These are phyloP conservation scores for Chytridium lagenaria DNA, from an alignment of 371 early-diverging fungal species.

Conservation along the genomic window DNA sequence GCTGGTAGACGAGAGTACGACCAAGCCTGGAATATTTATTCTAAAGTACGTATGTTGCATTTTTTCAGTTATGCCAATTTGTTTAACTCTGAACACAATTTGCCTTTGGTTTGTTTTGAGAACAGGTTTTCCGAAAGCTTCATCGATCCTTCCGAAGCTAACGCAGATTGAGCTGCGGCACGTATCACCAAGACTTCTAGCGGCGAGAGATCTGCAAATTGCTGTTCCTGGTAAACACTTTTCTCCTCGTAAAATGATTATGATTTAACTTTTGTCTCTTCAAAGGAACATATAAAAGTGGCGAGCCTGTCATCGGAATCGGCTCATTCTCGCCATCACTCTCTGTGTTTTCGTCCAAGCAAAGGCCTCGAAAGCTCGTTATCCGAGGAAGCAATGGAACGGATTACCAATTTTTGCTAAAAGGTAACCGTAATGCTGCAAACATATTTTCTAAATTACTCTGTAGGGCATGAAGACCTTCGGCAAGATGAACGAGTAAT, in stretches of 20 bases:
- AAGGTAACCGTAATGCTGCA: no score
- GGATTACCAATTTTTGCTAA: constrained; percentile 89
- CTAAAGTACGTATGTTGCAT: constrained; percentile 40
- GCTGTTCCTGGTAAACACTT: constrained; percentile 81
- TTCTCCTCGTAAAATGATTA: no score
- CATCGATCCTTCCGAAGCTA: constrained; percentile 77
- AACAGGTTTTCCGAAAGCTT: constrained; percentile 83
- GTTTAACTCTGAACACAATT: no score
- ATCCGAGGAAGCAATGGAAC: constrained; percentile 88
- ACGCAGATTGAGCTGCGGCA: constrained; percentile 86
- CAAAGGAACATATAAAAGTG: constrained; percentile 86
- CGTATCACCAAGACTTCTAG: constrained; percentile 85
- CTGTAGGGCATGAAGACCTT: constrained; percentile 92
- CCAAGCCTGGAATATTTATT: constrained; percentile 96
- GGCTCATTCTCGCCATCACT: constrained; percentile 79
- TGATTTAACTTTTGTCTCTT: no score
- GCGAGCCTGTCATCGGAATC: constrained; percentile 83
- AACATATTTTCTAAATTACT: no score
- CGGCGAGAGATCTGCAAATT: constrained; percentile 81
- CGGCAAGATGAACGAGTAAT: constrained; percentile 98
- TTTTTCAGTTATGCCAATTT: not conserved
- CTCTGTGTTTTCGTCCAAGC: constrained; percentile 88
- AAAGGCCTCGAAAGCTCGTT: constrained; percentile 86
- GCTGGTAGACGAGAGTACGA: constrained; percentile 82
- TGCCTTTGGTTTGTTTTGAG: not conserved